phyloP scores from a whole-genome alignment of 2,329 filamentous ascomycete genomes.

The Phaeosphaeriaceae sp. region DNA sequence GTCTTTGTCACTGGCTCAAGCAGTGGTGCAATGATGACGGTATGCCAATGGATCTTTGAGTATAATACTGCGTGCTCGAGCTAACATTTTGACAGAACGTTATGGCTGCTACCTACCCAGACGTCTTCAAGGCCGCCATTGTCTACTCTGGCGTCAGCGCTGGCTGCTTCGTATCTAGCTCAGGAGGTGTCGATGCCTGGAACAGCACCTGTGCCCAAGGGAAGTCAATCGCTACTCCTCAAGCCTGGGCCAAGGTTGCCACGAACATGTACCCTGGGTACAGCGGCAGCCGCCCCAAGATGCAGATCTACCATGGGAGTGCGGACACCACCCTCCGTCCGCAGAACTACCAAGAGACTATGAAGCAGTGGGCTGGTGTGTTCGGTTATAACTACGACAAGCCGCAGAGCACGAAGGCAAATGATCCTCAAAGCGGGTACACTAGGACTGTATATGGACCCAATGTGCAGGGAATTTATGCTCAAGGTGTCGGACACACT shows the following conservation, averaged over 20 bases:
- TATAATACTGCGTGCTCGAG: background rate
- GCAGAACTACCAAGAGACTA: constrained; percentile 64
- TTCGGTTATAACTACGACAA: constrained; percentile 41
- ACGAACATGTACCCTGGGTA: constrained; percentile 60
- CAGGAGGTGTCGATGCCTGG: constrained; percentile 56
- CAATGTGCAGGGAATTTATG: constrained; percentile 45
- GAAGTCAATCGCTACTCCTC: constrained; percentile 53
- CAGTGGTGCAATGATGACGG: constrained; percentile 65
- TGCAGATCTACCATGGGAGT: constrained; percentile 66
- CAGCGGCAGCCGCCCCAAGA: constrained; percentile 58
- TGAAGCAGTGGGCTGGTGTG: constrained; percentile 44
- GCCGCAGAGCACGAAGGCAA: constrained; percentile 36
- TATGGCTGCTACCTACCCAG: constrained; percentile 60
- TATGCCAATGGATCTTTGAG: constrained; percentile 21
- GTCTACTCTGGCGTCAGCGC: constrained; percentile 63
- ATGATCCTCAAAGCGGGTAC: constrained; percentile 41
- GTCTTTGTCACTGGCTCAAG: constrained; percentile 64
- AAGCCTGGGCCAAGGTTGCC: constrained; percentile 58
- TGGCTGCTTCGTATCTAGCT: constrained; percentile 59
- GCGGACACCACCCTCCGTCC: constrained; percentile 58
- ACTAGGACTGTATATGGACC: constrained; percentile 42
- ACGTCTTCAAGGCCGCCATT: constrained; percentile 60
- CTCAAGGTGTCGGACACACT: constrained; percentile 42
- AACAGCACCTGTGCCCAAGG: constrained; percentile 61
- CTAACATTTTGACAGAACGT: constrained; percentile 47